phyloP scores from a whole-genome alignment of 345 rosid species.

The Garcia nutans region DNA sequence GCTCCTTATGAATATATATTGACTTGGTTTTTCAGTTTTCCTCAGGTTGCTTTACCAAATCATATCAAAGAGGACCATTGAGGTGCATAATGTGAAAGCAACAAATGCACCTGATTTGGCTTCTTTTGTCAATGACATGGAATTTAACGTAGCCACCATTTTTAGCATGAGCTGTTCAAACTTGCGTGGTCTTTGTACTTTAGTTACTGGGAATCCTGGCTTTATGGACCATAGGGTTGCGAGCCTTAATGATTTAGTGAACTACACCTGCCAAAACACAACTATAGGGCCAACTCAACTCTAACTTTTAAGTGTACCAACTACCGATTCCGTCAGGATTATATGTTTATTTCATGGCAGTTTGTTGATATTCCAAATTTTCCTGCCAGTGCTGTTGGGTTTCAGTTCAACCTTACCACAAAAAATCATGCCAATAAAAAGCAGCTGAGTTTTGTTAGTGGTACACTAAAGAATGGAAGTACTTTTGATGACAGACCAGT shows the following conservation, averaged over 20 bases:
- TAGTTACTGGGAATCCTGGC: conserved; percentile 70
- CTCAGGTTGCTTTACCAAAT: conserved; percentile 94
- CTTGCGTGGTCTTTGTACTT: conserved; percentile 55
- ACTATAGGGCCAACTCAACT: conserved; percentile 77
- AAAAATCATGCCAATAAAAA: conserved; percentile 45
- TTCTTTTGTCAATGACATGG: conserved; percentile 69
- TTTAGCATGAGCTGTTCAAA: conserved; percentile 92
- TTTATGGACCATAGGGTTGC: conserved; percentile 47
- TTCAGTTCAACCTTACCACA: conserved; percentile 70
- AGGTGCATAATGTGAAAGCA: conserved; percentile 87
- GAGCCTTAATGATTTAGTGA: conserved; percentile 47
- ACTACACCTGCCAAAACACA: conserved; percentile 68
- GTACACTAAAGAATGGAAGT: conserved; percentile 65
- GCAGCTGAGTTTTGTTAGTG: conserved; percentile 77
- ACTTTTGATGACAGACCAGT: conserved; percentile 56
- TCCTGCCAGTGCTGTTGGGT: conserved; percentile 90
- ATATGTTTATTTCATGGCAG: conserved; percentile 75
- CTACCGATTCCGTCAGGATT: conserved; percentile 56
- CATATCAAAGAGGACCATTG: conserved; percentile 75
- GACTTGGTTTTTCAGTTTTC: conserved; percentile 45
- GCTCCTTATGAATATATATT: conserved; percentile 19
- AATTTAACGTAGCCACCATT: conserved; percentile 73
- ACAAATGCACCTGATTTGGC: conserved; percentile 71
- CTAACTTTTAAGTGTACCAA: conserved; percentile 62
- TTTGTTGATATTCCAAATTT: conserved; percentile 75